Percentiles rank a stretch among this genome's conserved stretches.
Evolutionary conservation across 2,329 filamentous ascomycete genomes (phyloP).

Genomic region (Stachybotrys echinatus): DNA sequence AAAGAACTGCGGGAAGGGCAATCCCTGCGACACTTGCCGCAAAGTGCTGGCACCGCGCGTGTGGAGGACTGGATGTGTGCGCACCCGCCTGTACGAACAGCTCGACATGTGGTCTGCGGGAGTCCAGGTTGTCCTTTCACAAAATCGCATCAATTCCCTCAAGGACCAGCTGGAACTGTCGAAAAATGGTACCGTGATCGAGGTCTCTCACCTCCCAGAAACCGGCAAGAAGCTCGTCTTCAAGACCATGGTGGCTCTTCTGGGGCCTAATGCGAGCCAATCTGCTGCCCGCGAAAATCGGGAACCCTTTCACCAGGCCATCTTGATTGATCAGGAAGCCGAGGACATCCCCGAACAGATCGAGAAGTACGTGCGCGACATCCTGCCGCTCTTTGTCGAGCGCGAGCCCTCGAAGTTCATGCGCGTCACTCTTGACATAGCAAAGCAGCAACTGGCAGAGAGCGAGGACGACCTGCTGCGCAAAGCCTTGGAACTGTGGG

Average conservation of each 20-base stretch:
- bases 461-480: conserved; percentile 50
- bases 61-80: conserved; percentile 60
- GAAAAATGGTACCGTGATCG: conserved; percentile 44
- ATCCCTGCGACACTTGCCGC: conserved; percentile 57
- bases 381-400: conserved; percentile 52
- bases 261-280: conserved; percentile 29
- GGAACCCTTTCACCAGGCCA: conserved; percentile 28
- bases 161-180: conserved; percentile 45
- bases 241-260: conserved; percentile 22
- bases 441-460: conserved; percentile 38
- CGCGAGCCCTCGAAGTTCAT: conserved; percentile 57
- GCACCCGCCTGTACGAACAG: conserved; percentile 56
- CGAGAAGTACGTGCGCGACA: conserved; percentile 55
- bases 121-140: conserved; percentile 57
- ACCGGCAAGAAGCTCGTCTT: conserved; percentile 37
- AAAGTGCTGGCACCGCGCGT: conserved; percentile 59
- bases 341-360: conserved; percentile 56
- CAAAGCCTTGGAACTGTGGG: conserved; percentile 59
- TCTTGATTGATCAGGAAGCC: conserved; percentile 57
- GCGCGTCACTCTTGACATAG: conserved; percentile 51
- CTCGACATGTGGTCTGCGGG: conserved; percentile 60
- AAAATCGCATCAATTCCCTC: conserved; percentile 51
- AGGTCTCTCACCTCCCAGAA: conserved; percentile 56
- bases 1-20: conserved; percentile 61
- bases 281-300: conserved; percentile 26